phyloP scores from a whole-genome alignment of 1,284 basidiomycete genomes.

The Apiotrichum gamsii region DNA sequence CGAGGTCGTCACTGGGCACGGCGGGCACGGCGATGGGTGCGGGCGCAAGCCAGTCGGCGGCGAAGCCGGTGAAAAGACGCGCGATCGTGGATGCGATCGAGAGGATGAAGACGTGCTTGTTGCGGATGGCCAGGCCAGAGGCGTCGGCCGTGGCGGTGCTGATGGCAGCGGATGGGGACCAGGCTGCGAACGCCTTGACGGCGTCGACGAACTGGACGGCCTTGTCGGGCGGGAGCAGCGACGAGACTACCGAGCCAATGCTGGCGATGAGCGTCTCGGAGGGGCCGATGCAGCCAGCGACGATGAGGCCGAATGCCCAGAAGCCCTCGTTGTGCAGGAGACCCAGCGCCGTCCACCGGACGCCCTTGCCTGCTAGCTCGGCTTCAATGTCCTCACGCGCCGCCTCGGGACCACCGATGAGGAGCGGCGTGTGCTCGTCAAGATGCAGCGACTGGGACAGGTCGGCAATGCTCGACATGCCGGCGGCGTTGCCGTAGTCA shows the following conservation, averaged over 20 bases:
- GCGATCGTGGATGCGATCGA: constrained; percentile 43
- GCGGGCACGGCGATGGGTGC: constrained; percentile 28
- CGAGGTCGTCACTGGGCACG: constrained; percentile 13
- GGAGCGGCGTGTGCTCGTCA: constrained; percentile 41
- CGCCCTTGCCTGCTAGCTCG: constrained; percentile 29
- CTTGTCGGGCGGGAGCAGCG: constrained; percentile 31
- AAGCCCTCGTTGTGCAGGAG: constrained; percentile 41
- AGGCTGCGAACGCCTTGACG: constrained; percentile 6
- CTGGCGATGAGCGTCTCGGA: constrained; percentile 45
- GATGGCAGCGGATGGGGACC: constrained; percentile 3
- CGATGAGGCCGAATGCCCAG: constrained; percentile 42
- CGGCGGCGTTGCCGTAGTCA: not conserved
- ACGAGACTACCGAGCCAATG: constrained; percentile 45
- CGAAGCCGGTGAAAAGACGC: constrained; percentile 39
- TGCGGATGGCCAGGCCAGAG: constrained; percentile 33
- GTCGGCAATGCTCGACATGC: constrained; percentile 2
- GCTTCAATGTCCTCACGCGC: constrained; percentile 40
- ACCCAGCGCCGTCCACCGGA: constrained; percentile 32
- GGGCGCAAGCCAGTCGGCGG: constrained; percentile 43
- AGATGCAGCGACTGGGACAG: constrained; percentile 28
- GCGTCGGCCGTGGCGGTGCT: constrained; percentile 7
- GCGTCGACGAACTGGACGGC: constrained; percentile 3
- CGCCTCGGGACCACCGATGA: constrained; percentile 45
- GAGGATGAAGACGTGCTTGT: constrained; percentile 46
- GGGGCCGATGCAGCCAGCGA: constrained; percentile 44